Evolutionary conservation across 2,329 filamentous ascomycete species (phyloP), one percentile per base, ranked within the genome.

Genomic region (Allantophomopsis cytisporea): DNA sequence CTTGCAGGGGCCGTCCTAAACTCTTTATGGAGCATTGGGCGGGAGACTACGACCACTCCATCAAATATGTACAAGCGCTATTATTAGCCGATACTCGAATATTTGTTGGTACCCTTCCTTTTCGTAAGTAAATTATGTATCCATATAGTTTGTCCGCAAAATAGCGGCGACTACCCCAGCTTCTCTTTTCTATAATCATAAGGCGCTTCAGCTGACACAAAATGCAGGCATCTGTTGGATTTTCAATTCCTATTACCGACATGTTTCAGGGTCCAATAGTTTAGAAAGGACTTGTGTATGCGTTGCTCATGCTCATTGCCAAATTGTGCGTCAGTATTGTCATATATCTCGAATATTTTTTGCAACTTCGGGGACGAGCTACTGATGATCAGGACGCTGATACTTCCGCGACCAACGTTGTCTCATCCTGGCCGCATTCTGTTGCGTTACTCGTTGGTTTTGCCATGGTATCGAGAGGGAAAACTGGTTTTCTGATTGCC

Each of bases 401-500:
- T 28, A 12, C 23, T 28, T 12, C 11, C 11, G 8, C 20, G 20
- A 8, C 8, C 20, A 21, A 21, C 20, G 20, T 8, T 21, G 20
- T 21, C 20, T 21, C 20, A 5, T 21, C 53, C 41, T 46, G 48
- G 12, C 47, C 44, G 34, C 51, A 47, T 37, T 18, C 36, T 12
- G 36, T 38, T 36, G 41, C 39, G 11, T 31, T 46, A 37, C 45
- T 43, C 23, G 28, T 51, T 12, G 45, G 47, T n/a, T 43, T 46
- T 14, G 73, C 73, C 2, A 89, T 89, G 83, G 71, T 81, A 0
- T 75, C 83, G 0, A 67, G 83, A n/a, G 83, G 83, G 1, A 83
- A 91, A 54, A 84, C 89, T 28, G 82, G 83, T 0, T 86, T 86
- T 44, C 56, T 89, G 34, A 84, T 91, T 44, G 76, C 78, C 1